phyloP scores from a whole-genome alignment of 2,329 filamentous ascomycete genomes.

The Neocatenulostroma microsporum region DNA sequence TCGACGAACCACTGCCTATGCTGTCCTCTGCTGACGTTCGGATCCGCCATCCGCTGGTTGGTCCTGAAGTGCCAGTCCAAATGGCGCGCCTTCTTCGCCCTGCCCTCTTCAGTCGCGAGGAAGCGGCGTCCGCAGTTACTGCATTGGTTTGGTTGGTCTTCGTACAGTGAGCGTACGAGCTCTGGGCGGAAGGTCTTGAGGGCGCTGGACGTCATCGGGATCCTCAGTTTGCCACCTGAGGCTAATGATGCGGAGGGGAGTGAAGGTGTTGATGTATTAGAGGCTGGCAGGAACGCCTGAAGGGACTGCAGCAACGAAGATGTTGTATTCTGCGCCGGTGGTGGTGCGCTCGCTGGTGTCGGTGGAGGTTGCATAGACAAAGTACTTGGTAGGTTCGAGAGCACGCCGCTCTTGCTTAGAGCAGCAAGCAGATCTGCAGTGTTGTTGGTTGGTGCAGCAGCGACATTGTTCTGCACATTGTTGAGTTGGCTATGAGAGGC shows the following conservation, averaged over 20 bases:
- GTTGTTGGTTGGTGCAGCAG: constrained; percentile 18
- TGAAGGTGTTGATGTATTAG: constrained; percentile 15
- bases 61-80: constrained; percentile 98
- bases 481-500: constrained; percentile 25
- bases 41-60: constrained; percentile 79
- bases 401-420: constrained; percentile 24
- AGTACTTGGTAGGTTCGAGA: constrained; percentile 3
- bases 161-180: constrained; percentile 67
- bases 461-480: constrained; percentile 22
- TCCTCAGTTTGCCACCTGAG: constrained; percentile 6
- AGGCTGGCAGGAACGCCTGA: constrained; percentile 19
- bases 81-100: constrained; percentile 78
- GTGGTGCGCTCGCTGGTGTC: constrained; percentile 11
- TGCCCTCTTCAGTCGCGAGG: constrained; percentile 65
- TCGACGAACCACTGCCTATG: constrained; percentile 94
- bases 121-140: constrained; percentile 89
- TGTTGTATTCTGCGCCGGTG: constrained; percentile 14
- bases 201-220: constrained; percentile 23
- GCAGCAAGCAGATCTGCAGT: constrained; percentile 24
- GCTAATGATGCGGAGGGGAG: constrained; percentile 8
- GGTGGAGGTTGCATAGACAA: constrained; percentile 7
- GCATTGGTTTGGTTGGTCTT: constrained; percentile 76
- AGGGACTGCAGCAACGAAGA: constrained; percentile 22
- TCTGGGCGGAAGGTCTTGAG: constrained; percentile 55
- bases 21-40: constrained; percentile 67